These are phyloP conservation scores for Ilex paraguariensis DNA, from an alignment of 305 asterid genomes.

Conservation along the genomic window DNA sequence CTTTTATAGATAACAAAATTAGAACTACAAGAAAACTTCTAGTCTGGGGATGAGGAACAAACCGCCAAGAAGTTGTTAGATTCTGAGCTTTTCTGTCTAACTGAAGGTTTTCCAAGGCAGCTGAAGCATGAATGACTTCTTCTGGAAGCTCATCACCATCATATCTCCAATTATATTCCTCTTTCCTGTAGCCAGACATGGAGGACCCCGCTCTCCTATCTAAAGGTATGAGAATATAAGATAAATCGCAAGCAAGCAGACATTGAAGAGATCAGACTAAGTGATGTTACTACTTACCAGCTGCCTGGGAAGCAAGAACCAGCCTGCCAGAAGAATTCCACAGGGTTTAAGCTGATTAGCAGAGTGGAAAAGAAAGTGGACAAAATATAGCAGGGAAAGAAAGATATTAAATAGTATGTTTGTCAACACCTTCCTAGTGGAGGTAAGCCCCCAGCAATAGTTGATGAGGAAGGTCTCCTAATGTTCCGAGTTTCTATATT, in stretches of 20 bases:
- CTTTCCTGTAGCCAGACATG: conserved; percentile 82
- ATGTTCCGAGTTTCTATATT: conserved; percentile 51
- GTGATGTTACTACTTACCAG: conserved; percentile 44
- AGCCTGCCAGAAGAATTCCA: conserved; percentile 47
- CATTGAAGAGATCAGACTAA: neutral
- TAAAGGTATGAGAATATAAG: conserved; percentile 29
- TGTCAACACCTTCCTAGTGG: conserved; percentile 71
- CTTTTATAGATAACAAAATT: no score
- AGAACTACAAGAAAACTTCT: no score
- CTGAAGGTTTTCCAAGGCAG: conserved; percentile 94
- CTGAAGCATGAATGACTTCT: conserved; percentile 71
- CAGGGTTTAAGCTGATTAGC: conserved; percentile 9
- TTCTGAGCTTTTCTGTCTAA: conserved; percentile 91
- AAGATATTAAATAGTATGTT: neutral
- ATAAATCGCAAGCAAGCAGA: conserved; percentile 4
- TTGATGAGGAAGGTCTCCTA: conserved; percentile 61
- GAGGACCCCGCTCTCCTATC: conserved; percentile 98
- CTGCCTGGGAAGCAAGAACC: conserved; percentile 56
- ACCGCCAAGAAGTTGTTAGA: conserved; percentile 92
- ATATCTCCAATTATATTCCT: conserved; percentile 82
- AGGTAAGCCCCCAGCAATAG: conserved; percentile 77
- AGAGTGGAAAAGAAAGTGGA: neutral
- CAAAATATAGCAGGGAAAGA: neutral
- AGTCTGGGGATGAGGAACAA: conserved; percentile 21
- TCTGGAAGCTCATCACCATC: conserved; percentile 71